Base-by-base conservation (phyloP, 441 rosid species). In the Pelargonium myrrhifolium region DNA sequence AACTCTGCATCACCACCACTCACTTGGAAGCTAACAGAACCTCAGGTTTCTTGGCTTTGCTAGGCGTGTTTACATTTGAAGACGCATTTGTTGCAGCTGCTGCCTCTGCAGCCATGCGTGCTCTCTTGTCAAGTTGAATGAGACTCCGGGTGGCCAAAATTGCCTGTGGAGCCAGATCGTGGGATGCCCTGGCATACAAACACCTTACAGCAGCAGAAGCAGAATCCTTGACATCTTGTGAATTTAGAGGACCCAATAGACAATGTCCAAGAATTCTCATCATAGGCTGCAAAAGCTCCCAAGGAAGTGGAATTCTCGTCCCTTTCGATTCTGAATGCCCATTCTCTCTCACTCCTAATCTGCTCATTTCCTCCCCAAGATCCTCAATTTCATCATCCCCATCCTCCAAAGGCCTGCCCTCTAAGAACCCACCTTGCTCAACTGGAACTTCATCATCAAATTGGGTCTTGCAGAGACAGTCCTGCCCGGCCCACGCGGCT, bases 151-250 rank as follows among this genome's bases (percentile, higher is more conserved):
- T 84, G 3, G 90, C 97, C 73, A 92, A 64, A 71, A 92, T 88
- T 1, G 93, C 89, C 71, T 90, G 98, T 0, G 98, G 97, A 72
- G 77, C 76, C 84, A 92, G 71, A 78, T 92, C 97, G 79, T 92
- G 98, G 71, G 96, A 87, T 11, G 88, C 98, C 71, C 98, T 86
- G 1, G 90, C 97, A 49, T 83, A 90, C 85, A 92, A 72, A 40
- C 92, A 72, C 71, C 89, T 84, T 20, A 90, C 90, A 0, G 97
- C 89, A 74, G 83, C 74, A 0, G 96, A 89, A 45, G 97, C 97
- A 0, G 82, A 78, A 43, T 87, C 93, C 72, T 87, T 88, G 0
- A 89, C 96, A 68, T 92, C 93, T 70, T 79, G 89, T 0, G 81
- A 67, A 76, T 84, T 92, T 80, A 84, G 78, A 12, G 97, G 92